phyloP scores from a whole-genome alignment of 2,329 filamentous ascomycete species.

The Ascocoryne sarcoides region DNA sequence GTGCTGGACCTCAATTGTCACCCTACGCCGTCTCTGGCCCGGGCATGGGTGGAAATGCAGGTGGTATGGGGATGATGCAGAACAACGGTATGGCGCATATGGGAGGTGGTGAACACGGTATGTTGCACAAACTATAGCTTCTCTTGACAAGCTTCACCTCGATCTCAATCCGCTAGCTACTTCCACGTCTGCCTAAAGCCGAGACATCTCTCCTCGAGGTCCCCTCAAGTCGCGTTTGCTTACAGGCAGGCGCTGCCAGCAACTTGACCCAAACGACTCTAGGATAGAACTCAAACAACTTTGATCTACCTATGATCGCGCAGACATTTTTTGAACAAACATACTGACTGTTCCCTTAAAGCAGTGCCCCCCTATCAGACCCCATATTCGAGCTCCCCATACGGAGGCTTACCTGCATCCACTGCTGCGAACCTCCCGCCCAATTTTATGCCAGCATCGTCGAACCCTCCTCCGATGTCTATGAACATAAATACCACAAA shows the following conservation, averaged over 20 bases:
- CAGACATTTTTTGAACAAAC: slow-evolving; percentile 14
- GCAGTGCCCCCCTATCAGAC: slow-evolving; percentile 48
- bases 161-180: slow-evolving; percentile 4
- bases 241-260: too few species aligned
- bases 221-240: too few species aligned
- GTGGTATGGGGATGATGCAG: slow-evolving; percentile 49
- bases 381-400: slow-evolving; percentile 49
- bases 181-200: background rate
- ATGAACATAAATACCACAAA: slow-evolving; percentile 47
- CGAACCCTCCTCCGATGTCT: slow-evolving; percentile 38
- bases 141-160: slow-evolving; percentile 1
- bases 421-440: slow-evolving; percentile 36
- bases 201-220: too few species aligned
- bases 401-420: slow-evolving; percentile 34
- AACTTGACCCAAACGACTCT: too few species aligned
- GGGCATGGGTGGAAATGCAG: slow-evolving; percentile 24
- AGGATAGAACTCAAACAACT: too few species aligned
- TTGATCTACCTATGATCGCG: slow-evolving; percentile 11
- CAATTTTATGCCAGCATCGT: slow-evolving; percentile 50
- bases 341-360: slow-evolving; percentile 22
- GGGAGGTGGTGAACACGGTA: slow-evolving; percentile 23
- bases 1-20: slow-evolving; percentile 19
- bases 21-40: slow-evolving; percentile 20
- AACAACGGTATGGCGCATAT: slow-evolving; percentile 29
- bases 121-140: slow-evolving; percentile 19